phyloP scores from a whole-genome alignment of 1,284 basidiomycete genomes.

The Puccinia coronata region DNA sequence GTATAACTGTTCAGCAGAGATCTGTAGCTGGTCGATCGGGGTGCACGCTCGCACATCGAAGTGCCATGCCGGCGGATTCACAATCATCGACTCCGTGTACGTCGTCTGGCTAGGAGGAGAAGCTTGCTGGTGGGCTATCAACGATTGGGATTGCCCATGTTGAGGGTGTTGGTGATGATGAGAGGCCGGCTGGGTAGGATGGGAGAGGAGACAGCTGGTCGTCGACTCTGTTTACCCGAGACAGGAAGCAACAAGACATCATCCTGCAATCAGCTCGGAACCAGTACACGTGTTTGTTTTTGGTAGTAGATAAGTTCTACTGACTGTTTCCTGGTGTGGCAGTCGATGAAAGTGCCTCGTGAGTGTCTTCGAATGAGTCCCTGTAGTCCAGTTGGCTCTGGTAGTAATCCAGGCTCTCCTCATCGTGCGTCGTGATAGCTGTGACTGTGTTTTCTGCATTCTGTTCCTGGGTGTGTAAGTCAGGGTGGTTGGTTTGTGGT shows the following conservation, averaged over 20 bases:
- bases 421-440: no score
- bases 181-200: neutral
- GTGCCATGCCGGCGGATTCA: conserved; percentile 43
- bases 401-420: conserved; percentile 29
- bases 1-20: neutral
- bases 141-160: neutral
- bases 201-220: neutral
- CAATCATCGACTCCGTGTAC: conserved; percentile 33
- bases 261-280: neutral
- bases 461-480: neutral
- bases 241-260: neutral
- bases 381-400: conserved; percentile 33
- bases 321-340: conserved; percentile 9
- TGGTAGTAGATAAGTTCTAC: no score
- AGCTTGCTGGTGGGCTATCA: no score
- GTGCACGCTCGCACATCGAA: conserved; percentile 40
- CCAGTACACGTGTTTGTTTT: no score
- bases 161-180: neutral
- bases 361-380: conserved; percentile 7
- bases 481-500: no score
- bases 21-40: conserved; percentile 6
- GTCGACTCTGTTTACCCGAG: neutral
- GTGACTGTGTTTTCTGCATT: no score
- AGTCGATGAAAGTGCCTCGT: neutral
- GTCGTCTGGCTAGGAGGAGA: neutral